Base-by-base conservation (phyloP, 805 yeast species). In the Kodamaea hsintzibuensis region DNA sequence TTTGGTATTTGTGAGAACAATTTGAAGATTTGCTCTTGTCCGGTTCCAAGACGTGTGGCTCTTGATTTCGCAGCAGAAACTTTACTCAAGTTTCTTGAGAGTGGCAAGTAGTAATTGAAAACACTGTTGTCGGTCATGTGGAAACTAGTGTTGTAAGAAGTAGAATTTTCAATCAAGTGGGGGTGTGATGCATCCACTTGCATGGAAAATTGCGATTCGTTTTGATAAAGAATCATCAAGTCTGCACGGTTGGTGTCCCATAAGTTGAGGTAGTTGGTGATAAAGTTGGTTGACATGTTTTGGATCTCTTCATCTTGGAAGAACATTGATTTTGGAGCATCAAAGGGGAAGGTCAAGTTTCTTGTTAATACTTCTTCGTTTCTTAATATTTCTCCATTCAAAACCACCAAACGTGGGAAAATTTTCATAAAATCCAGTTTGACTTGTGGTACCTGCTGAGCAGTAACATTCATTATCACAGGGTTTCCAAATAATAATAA, bases 241-340 rank as follows among this genome's bases (percentile, higher is more conserved):
- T 86, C 92, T 8, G 77, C 63, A 55, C 99, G 76, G 64, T 89
- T 84, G 5, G 80, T 62, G 72, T 95, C 99, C 96, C 96, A 95
- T 48, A 87, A 72, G 51, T 84, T 83, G 55, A 89, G 74, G 69
- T 82, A 95, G 59, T 89, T 87, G 27, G 90, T 70, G 6, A 92
- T 75, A 67, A 95, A 95, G 62, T 80, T 84, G n/a, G 91, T 85
- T 6, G 95, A 85, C 30, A 88, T 72, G 22, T 77, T 74, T 57
- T 88, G 91, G 33, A 91, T 77, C 40, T 84, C 89, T 13, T 79
- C 77, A 62, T 84, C 88, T 71, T 89, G 97, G 68, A 92, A 92
- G 66, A 93, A 95, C 73, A 86, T 83, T n/a, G 76, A 63, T 55
- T 83, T 86, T 50, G 82, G 82, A 14, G 73, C 69, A 13, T 70